Percentiles rank a stretch among this genome's conserved stretches.
phyloP scores from a whole-genome alignment of 768 basidiomycete genomes.

The Suillus decipiens region DNA sequence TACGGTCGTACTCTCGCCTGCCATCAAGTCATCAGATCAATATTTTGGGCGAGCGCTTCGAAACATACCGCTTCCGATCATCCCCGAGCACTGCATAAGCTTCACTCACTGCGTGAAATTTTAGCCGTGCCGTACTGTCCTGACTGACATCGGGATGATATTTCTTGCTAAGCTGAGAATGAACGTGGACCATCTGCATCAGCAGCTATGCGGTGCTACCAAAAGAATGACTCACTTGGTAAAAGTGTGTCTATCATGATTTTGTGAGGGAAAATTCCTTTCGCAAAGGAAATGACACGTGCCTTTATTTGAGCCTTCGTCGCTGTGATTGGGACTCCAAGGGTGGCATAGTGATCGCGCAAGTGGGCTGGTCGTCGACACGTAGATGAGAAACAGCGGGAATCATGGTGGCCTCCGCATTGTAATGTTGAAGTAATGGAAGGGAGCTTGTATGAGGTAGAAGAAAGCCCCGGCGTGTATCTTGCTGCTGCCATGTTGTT shows the following conservation, averaged over 20 bases:
- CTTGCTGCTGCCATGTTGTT: conserved; percentile 1
- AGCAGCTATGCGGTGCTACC: background rate
- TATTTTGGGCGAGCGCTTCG: too few species aligned
- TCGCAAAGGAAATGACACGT: background rate
- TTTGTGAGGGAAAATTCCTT: conserved; percentile 9
- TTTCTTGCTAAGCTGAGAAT: conserved; percentile 46
- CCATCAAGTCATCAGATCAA: background rate
- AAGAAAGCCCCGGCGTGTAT: background rate
- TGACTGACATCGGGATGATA: conserved; percentile 47
- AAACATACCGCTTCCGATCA: conserved; percentile 43
- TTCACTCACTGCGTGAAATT: conserved; percentile 48
- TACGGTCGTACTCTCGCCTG: conserved; percentile 36
- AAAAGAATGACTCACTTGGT: conserved; percentile 24
- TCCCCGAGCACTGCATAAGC: conserved; percentile 48
- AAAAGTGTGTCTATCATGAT: conserved; percentile 28
- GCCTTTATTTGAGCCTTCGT: conserved; percentile 37
- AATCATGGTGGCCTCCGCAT: background rate
- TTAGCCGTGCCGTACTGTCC: conserved; percentile 39
- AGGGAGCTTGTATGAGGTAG: conserved; percentile 4
- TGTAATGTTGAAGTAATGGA: background rate
- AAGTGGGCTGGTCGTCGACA: conserved; percentile 14
- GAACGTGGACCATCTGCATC: background rate
- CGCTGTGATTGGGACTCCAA: conserved; percentile 28
- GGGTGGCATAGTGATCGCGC: conserved; percentile 30
- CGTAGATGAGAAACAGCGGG: conserved; percentile 25